phyloP scores from a whole-genome alignment of 1,139 yeast genomes.

The Nakaseomyces kungkrabaensis region DNA sequence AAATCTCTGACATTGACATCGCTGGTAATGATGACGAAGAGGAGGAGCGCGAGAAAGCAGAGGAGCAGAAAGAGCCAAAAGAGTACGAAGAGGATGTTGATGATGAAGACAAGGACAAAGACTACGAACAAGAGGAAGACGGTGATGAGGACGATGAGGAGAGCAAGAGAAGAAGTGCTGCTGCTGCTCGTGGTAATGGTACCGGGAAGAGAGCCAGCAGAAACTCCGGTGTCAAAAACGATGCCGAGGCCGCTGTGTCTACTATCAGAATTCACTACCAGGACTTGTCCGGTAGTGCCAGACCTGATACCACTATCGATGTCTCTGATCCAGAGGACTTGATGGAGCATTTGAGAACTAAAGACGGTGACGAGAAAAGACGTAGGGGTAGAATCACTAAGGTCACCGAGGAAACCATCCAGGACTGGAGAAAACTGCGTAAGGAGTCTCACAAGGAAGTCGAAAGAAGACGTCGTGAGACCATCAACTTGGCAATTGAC shows the following conservation, averaged over 20 bases:
- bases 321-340: constrained; percentile 1
- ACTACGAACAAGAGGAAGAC: constrained; percentile 6
- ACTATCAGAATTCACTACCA: constrained; percentile 1
- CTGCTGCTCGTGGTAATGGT: neutral
- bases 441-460: constrained; percentile 94
- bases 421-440: constrained; percentile 81
- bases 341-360: constrained; percentile 19
- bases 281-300: constrained; percentile 1
- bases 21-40: neutral
- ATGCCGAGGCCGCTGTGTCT: constrained; percentile 28
- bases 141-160: constrained; percentile 6
- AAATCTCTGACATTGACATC: neutral
- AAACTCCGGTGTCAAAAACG: constrained; percentile 32
- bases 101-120: constrained; percentile 11
- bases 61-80: neutral
- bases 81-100: constrained; percentile 26
- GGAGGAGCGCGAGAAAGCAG: neutral
- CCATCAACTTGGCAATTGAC: constrained; percentile 80
- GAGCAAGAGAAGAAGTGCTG: neutral
- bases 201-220: neutral
- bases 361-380: constrained; percentile 6
- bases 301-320: constrained; percentile 1
- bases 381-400: constrained; percentile 23
- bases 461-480: constrained; percentile 90
- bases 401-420: constrained; percentile 35